Percentiles rank a stretch among this genome's conserved stretches.
These are phyloP conservation scores for Coemansia sp. DNA, from an alignment of 192 early-diverging fungal genomes.

Conservation along the genomic window DNA sequence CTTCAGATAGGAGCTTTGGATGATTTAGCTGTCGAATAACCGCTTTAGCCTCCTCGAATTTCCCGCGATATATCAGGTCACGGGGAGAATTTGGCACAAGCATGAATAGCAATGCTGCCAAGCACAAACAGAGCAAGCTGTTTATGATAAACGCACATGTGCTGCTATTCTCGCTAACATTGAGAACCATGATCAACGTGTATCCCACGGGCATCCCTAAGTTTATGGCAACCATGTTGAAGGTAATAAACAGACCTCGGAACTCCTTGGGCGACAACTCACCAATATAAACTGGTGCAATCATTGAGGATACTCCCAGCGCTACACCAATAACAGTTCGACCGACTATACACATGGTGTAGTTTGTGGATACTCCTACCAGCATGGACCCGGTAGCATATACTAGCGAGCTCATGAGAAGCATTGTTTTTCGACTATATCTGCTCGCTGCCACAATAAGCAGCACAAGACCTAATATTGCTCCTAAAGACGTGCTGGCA, in stretches of 20 bases:
- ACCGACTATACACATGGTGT: slow-evolving; percentile 17
- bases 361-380: slow-evolving; percentile 15
- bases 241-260: slow-evolving; percentile 34
- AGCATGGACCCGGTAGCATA: slow-evolving; percentile 21
- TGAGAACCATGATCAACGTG: slow-evolving; percentile 13
- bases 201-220: slow-evolving; percentile 28
- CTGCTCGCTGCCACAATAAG: slow-evolving; percentile 8
- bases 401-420: slow-evolving; percentile 10
- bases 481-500: slow-evolving; percentile 28
- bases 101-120: slow-evolving; percentile 8
- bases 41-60: slow-evolving; percentile 12
- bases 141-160: slow-evolving; percentile 22
- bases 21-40: slow-evolving; percentile 20
- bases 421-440: slow-evolving; percentile 14
- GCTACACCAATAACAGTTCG: slow-evolving; percentile 26
- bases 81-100: slow-evolving; percentile 40
- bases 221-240: slow-evolving; percentile 28
- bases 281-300: slow-evolving; percentile 35
- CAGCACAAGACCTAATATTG: slow-evolving; percentile 28
- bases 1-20: slow-evolving; percentile 8
- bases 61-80: slow-evolving; percentile 27
- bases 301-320: slow-evolving; percentile 29
- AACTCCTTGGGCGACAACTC: slow-evolving; percentile 39
- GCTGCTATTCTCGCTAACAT: background rate
- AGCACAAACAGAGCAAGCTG: slow-evolving; percentile 9